Percentiles rank a stretch among this genome's conserved stretches.
These are phyloP conservation scores for Colletotrichum sansevieriae DNA, from an alignment of 2,329 filamentous ascomycete genomes.

Conservation along the genomic window DNA sequence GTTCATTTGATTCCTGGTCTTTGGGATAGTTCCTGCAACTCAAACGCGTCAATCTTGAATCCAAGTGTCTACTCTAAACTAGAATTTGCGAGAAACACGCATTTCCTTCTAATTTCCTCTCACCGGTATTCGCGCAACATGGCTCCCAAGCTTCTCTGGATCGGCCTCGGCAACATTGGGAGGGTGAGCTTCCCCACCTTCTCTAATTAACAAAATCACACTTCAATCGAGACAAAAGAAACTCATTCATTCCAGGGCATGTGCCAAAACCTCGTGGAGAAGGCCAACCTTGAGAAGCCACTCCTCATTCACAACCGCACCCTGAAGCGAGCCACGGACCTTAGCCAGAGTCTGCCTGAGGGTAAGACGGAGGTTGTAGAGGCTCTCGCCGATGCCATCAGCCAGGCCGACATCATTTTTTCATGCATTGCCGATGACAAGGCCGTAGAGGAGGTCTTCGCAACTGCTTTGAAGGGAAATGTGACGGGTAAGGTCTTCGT, in stretches of 20 bases:
- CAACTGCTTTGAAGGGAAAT: constrained; percentile 66
- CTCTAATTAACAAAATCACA: constrained; percentile 23
- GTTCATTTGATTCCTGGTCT: too few species aligned
- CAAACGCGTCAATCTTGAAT: too few species aligned
- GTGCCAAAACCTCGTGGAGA: constrained; percentile 85
- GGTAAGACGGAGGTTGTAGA: constrained; percentile 74
- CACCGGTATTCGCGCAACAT: constrained; percentile 44
- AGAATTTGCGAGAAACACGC: too few species aligned
- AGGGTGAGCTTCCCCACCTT: constrained; percentile 66
- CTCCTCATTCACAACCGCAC: constrained; percentile 88
- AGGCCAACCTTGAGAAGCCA: constrained; percentile 78
- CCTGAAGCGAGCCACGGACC: constrained; percentile 71
- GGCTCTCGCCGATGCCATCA: constrained; percentile 75
- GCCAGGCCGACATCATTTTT: constrained; percentile 82
- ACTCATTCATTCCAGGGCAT: constrained; percentile 71
- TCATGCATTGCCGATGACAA: constrained; percentile 84
- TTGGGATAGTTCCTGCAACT: too few species aligned
- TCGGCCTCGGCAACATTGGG: constrained; percentile 91
- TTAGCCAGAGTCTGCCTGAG: constrained; percentile 70
- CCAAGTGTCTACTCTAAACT: too few species aligned
- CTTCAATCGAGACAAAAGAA: constrained; percentile 35
- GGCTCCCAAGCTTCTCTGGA: constrained; percentile 77
- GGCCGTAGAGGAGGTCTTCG: constrained; percentile 74
- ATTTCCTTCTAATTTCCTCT: too few species aligned
- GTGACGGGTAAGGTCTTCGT: constrained; percentile 82